phyloP scores from a whole-genome alignment of 2,329 filamentous ascomycete genomes.

The Trichoderma asperellum region DNA sequence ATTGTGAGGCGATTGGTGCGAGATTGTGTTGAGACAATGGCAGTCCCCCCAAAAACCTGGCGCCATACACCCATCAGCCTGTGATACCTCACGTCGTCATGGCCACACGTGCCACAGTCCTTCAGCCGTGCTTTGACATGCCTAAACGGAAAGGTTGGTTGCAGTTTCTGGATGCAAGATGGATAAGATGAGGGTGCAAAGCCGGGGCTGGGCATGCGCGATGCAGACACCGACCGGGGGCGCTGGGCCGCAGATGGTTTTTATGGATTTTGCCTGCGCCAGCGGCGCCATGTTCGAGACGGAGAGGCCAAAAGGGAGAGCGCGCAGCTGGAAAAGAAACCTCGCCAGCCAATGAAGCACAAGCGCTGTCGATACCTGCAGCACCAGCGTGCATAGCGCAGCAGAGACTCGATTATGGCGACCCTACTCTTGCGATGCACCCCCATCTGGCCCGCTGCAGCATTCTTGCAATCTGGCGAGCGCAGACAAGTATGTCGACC shows the following conservation, averaged over 20 bases:
- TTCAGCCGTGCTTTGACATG: conserved; percentile 17
- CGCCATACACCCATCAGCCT: not conserved
- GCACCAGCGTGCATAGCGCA: not conserved
- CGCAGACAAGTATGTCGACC: conserved; percentile 14
- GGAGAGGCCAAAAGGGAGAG: not conserved
- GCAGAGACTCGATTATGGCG: not conserved
- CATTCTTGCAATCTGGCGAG: conserved; percentile 30
- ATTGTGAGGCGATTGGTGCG: not conserved
- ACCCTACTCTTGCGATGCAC: conserved; percentile 6
- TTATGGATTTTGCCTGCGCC: conserved; percentile 26
- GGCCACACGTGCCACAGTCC: conserved; percentile 5
- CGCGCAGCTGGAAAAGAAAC: conserved; percentile 11
- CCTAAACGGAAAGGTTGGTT: conserved; percentile 22
- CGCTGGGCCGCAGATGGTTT: conserved; percentile 13
- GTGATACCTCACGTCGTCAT: conserved; percentile 18
- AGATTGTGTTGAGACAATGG: conserved; percentile 2
- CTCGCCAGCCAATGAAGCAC: conserved; percentile 15
- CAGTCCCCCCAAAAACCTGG: not conserved
- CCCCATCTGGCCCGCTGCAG: conserved; percentile 5
- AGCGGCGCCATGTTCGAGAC: conserved; percentile 25
- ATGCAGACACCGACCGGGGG: conserved; percentile 22
- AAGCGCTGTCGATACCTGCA: not conserved
- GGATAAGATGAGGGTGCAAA: conserved; percentile 26
- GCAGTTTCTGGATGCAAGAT: conserved; percentile 27
- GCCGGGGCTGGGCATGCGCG: conserved; percentile 16